A percentile compares a stretch with the other conserved stretches of the same genome.
Evolutionary conservation across 2,329 filamentous ascomycete genomes (phyloP).

Genomic region (Trichophyton equinum): DNA sequence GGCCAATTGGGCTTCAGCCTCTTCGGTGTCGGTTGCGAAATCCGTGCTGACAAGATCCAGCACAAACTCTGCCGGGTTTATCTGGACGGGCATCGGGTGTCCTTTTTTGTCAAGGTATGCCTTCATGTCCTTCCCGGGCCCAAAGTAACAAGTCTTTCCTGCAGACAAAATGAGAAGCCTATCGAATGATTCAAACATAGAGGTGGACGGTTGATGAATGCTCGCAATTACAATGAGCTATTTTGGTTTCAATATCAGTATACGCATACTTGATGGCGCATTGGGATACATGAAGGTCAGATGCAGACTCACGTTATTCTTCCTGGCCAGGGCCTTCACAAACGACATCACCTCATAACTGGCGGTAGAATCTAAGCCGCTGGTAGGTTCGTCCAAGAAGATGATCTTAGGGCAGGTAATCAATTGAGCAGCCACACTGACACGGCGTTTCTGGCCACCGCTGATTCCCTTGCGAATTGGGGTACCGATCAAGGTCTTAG

Average conservation of each 20-base stretch:
- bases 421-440: constrained; percentile 68
- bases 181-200: constrained; percentile 69
- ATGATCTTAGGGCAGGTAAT: constrained; percentile 70
- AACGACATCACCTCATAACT: constrained; percentile 66
- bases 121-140: constrained; percentile 45
- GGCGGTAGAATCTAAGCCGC: constrained; percentile 65
- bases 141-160: constrained; percentile 62
- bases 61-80: constrained; percentile 68
- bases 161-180: constrained; percentile 61
- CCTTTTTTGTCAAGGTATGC: constrained; percentile 52
- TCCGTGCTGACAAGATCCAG: constrained; percentile 70
- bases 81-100: constrained; percentile 52
- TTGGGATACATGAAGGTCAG: neutral
- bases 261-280: neutral
- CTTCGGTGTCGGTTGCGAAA: constrained; percentile 43
- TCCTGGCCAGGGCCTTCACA: constrained; percentile 52
- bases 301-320: constrained; percentile 45
- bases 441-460: constrained; percentile 70
- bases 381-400: constrained; percentile 75
- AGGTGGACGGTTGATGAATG: constrained; percentile 74
- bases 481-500: constrained; percentile 63
- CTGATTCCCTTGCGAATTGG: constrained; percentile 72
- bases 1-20: constrained; percentile 39
- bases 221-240: constrained; percentile 66
- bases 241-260: neutral